phyloP scores from a whole-genome alignment of 2,329 filamentous ascomycete species.

The Ophiostoma sp. region DNA sequence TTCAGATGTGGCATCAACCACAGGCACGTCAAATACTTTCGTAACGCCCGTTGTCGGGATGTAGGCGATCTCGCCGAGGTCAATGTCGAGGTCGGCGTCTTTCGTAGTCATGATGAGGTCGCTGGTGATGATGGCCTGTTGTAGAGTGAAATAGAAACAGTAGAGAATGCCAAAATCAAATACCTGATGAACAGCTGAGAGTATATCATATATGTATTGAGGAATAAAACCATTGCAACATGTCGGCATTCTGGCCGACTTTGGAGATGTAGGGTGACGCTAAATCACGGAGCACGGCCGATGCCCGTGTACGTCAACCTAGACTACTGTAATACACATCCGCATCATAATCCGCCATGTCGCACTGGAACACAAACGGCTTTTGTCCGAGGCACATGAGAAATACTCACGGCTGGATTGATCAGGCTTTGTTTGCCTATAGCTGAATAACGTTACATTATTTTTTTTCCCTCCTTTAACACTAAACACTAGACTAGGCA shows the following conservation, averaged over 20 bases:
- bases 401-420: background rate
- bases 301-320: background rate
- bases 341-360: background rate
- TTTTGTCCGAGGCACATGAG: background rate
- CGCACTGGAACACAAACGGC: background rate
- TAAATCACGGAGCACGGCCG: background rate
- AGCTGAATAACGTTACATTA: too few relatives aligned
- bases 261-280: background rate
- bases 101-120: background rate
- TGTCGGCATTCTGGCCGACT: background rate
- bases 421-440: too few relatives aligned
- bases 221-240: too few relatives aligned
- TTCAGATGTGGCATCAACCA: background rate
- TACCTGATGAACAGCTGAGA: too few relatives aligned
- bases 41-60: background rate
- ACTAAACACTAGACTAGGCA: too few relatives aligned
- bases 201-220: too few relatives aligned
- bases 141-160: too few relatives aligned
- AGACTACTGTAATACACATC: too few relatives aligned
- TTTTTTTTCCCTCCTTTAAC: too few relatives aligned
- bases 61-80: constrained; percentile 7
- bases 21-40: background rate
- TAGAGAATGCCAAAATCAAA: too few relatives aligned
- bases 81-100: constrained; percentile 7
- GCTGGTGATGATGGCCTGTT: too few relatives aligned